Evolutionary conservation across 31 red algal species (phyloP).

Genomic region (Endocladia muricata): DNA sequence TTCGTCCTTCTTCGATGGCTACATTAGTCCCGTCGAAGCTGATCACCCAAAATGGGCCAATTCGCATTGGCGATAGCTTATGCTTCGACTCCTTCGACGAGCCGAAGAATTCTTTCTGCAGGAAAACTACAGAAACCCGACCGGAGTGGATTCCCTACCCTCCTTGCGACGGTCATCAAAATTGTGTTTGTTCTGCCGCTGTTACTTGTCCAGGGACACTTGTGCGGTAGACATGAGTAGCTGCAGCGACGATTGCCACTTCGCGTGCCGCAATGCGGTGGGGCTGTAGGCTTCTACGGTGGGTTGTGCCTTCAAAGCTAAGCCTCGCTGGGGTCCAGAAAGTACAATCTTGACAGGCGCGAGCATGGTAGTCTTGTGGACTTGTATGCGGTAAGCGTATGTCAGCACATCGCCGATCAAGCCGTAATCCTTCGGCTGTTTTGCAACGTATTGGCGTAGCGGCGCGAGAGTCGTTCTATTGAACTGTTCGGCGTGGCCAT

Average conservation of each 20-base stretch:
- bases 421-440: conserved; percentile 2
- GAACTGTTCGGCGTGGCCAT: too few relatives aligned
- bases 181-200: neutral
- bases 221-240: neutral
- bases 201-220: neutral
- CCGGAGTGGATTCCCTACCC: neutral
- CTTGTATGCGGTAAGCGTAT: conserved; percentile 23
- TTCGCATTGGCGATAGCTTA: neutral
- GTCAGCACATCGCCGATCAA: conserved; percentile 1
- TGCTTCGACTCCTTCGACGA: neutral
- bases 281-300: neutral
- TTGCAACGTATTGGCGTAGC: conserved; percentile 1
- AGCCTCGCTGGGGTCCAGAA: too few relatives aligned
- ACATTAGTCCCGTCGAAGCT: neutral
- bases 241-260: neutral
- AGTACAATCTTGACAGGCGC: too few relatives aligned
- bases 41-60: neutral
- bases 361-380: conserved; percentile 5
- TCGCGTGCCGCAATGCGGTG: neutral
- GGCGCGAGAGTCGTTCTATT: neutral
- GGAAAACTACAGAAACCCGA: neutral
- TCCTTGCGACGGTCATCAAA: neutral
- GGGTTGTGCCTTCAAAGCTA: too few relatives aligned
- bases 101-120: neutral
- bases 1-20: neutral